Evolutionary conservation across 2,329 filamentous ascomycete genomes (phyloP).

Genomic region (Clonostachys sp.): DNA sequence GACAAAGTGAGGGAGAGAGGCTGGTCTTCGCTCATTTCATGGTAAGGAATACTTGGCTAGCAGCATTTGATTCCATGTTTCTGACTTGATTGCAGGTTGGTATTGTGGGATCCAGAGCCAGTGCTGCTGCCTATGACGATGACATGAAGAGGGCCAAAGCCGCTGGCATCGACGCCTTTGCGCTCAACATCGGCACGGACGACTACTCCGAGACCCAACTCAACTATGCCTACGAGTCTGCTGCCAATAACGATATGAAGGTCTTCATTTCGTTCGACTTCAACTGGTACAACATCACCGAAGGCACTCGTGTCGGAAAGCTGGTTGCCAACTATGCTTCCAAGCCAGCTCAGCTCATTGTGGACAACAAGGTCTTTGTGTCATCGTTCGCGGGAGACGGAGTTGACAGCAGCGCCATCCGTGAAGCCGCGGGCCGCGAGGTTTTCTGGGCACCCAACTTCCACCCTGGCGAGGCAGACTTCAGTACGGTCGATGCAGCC

Average conservation of each 20-base stretch:
- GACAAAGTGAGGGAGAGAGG: not conserved
- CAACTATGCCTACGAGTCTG: slow-evolving; percentile 41
- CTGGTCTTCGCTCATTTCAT: slow-evolving; percentile 39
- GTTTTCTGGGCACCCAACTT: slow-evolving; percentile 47
- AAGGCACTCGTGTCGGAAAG: slow-evolving; percentile 32
- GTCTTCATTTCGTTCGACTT: slow-evolving; percentile 55
- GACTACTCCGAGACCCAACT: slow-evolving; percentile 39
- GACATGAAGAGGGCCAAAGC: slow-evolving; percentile 39
- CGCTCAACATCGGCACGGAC: slow-evolving; percentile 43
- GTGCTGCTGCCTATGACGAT: slow-evolving; percentile 36
- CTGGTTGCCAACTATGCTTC: slow-evolving; percentile 39
- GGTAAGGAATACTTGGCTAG: slow-evolving; percentile 12
- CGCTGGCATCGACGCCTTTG: slow-evolving; percentile 41
- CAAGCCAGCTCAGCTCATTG: slow-evolving; percentile 38
- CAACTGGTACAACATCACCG: slow-evolving; percentile 34
- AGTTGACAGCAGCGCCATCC: slow-evolving; percentile 33
- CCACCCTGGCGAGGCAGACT: slow-evolving; percentile 26
- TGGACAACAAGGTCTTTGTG: slow-evolving; percentile 44
- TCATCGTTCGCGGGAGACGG: slow-evolving; percentile 48
- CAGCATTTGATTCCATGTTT: not conserved
- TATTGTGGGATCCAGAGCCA: slow-evolving; percentile 34
- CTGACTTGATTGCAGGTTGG: slow-evolving; percentile 25
- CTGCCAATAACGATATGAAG: slow-evolving; percentile 40
- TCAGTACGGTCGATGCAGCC: slow-evolving; percentile 36
- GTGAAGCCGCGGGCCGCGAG: slow-evolving; percentile 31